Conservation (phyloP, 306 rosid genomes). For the Astragalus membranaceus region DNA sequence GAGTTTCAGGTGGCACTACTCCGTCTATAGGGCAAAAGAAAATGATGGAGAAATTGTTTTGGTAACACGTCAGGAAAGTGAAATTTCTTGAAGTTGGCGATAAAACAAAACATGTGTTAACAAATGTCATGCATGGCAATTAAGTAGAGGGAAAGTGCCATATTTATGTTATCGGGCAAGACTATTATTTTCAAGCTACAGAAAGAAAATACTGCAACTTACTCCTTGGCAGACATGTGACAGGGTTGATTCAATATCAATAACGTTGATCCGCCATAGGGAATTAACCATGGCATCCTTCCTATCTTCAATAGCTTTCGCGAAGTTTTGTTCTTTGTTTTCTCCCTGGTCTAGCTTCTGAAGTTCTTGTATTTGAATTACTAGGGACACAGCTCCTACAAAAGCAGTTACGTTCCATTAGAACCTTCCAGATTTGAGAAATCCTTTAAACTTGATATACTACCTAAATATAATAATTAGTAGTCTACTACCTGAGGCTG, state of each 20-base stretch:
- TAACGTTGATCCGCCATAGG: constrained; percentile 86
- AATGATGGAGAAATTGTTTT: too few relatives aligned
- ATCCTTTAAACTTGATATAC: constrained; percentile 14
- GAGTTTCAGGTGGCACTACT: too few relatives aligned
- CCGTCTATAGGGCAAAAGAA: too few relatives aligned
- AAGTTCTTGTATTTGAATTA: constrained; percentile 82
- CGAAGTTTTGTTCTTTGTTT: constrained; percentile 58
- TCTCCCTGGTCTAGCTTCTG: constrained; percentile 61
- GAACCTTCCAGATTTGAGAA: constrained; percentile 9
- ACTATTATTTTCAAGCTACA: too few relatives aligned
- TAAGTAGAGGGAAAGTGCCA: too few relatives aligned
- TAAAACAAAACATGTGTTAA: too few relatives aligned
- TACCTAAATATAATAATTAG: background rate
- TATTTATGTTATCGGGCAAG: too few relatives aligned
- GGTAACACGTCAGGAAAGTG: too few relatives aligned
- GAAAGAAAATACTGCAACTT: constrained; percentile 41
- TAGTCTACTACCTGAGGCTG: constrained; percentile 80
- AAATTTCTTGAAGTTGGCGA: too few relatives aligned
- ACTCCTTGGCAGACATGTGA: constrained; percentile 84
- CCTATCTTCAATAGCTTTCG: constrained; percentile 68
- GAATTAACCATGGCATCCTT: constrained; percentile 83
- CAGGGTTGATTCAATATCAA: constrained; percentile 85
- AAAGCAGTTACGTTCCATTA: constrained; percentile 18
- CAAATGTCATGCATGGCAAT: too few relatives aligned
- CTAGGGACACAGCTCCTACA: constrained; percentile 89